Evolutionary conservation across 2,329 filamentous ascomycete genomes (phyloP), one percentile per base, ranked within the genome.

Genomic region (Hortaea sp.): DNA sequence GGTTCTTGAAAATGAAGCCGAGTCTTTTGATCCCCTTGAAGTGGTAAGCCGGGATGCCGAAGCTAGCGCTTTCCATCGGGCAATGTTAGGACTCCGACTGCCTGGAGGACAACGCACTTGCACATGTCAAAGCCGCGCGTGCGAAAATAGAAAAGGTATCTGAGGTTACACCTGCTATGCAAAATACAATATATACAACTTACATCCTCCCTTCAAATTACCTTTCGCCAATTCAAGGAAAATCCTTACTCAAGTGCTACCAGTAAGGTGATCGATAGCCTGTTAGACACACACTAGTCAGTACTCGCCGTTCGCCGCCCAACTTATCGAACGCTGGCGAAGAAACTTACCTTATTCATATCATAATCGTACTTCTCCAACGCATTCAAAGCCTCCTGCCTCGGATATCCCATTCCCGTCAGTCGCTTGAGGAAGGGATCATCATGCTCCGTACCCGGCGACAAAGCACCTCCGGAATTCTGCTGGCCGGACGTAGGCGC

Each of bases 361-460:
- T 45, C 92, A 68, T 97, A 95, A 69, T 97, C 88, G 64, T 85
- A 95, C 66, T 90, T 89, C 72, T 97, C 90, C 62, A 97, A 69
- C 27, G 92, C 90, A 42, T 74, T 73, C 32, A 95, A 69, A 11
- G 88, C 85, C 43, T 86, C 81, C 6, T 74, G 70, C 29, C 90
- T 76, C 4, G 79, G 69, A 63, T 94, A 97, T 0, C 90, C 90
- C 88, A 97, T 95, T 7, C 79, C 76, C 1, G 87, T 94, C 60
- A 97, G 66, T 56, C 88, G 82, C 72, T 94, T 94, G 55, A 97
- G 69, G 47, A 94, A 90, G 6, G 88, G 85, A 62, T 97, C 90
- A 61, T 97, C 90, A 59, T 94, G 86, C 59, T 84, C 84, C 3
- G 84, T 84, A 13, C 82, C 79, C 44, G 81, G 77, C 39, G 81